Conservation (phyloP, 2,329 filamentous ascomycete species). For the Magnaporthiopsis rhizophila region DNA sequence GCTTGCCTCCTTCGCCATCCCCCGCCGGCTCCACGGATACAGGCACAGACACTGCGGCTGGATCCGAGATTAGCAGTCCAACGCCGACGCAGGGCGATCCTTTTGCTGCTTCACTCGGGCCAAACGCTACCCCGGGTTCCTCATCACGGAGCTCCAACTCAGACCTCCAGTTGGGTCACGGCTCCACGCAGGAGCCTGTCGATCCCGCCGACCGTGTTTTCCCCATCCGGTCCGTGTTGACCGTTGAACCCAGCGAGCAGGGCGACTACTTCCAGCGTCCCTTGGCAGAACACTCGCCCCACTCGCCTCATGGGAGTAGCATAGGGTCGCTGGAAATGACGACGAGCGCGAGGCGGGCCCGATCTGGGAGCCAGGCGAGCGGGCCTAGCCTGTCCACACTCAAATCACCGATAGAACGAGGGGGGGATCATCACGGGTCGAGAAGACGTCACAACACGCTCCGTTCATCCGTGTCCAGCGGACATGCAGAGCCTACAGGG, state of each 20-base stretch:
- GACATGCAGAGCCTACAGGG: conserved; percentile 36
- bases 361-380: conserved; percentile 11
- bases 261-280: conserved; percentile 27
- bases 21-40: conserved; percentile 2
- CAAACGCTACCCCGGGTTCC: conserved; percentile 13
- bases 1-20: not conserved
- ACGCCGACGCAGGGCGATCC: conserved; percentile 6
- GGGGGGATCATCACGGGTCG: conserved; percentile 2
- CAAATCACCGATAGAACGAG: conserved; percentile 3
- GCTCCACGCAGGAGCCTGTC: conserved; percentile 17
- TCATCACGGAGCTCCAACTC: conserved; percentile 35
- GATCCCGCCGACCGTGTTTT: conserved; percentile 56
- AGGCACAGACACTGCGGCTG: conserved; percentile 2
- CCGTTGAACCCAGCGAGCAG: conserved; percentile 41
- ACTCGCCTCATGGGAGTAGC: conserved; percentile 5
- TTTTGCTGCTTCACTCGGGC: not conserved
- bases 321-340: conserved; percentile 22
- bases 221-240: conserved; percentile 73
- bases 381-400: conserved; percentile 10
- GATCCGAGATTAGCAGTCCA: conserved; percentile 4
- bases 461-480: conserved; percentile 33
- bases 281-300: conserved; percentile 7
- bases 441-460: conserved; percentile 25
- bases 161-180: conserved; percentile 29
- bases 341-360: conserved; percentile 11